These are phyloP conservation scores for Cyclotella cryptica DNA, from an alignment of 108 stramenopile genomes.

Conservation along the genomic window DNA sequence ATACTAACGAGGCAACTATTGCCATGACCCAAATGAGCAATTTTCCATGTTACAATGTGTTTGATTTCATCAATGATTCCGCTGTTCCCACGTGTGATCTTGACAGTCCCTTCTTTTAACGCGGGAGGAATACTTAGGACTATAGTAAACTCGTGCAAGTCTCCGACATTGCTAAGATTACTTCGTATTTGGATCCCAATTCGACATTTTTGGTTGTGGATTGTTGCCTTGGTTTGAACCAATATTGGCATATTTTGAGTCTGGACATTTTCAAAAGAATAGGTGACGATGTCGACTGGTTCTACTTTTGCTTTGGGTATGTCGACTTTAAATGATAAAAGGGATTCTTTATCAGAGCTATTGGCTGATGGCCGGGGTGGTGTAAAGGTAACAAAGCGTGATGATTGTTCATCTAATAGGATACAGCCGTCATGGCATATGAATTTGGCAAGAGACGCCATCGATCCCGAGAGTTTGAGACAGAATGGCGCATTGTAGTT, in stretches of 20 bases:
- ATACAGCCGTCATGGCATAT: constrained; percentile 16
- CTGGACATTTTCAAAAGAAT: constrained; percentile 41
- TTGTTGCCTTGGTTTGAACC: constrained; percentile 68
- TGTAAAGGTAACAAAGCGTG: too few species aligned
- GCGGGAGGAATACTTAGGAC: constrained; percentile 57
- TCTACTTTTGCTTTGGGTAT: constrained; percentile 64
- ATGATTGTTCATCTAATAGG: background rate
- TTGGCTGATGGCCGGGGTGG: background rate
- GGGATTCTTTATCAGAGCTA: background rate
- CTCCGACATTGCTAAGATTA: constrained; percentile 71
- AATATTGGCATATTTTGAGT: constrained; percentile 75
- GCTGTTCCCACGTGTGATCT: constrained; percentile 55
- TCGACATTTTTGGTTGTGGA: constrained; percentile 54
- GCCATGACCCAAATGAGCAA: constrained; percentile 65
- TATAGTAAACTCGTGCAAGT: constrained; percentile 67
- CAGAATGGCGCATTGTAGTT: constrained; percentile 64
- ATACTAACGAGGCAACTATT: constrained; percentile 72
- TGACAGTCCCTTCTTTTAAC: constrained; percentile 54
- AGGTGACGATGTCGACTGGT: constrained; percentile 49
- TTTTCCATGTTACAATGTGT: constrained; percentile 69
- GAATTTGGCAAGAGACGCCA: constrained; percentile 12
- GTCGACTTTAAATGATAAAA: constrained; percentile 33
- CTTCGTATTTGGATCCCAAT: constrained; percentile 81
- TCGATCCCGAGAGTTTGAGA: constrained; percentile 7
- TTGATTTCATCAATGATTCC: constrained; percentile 68